Base-by-base conservation (phyloP, 192 early-diverging fungal genomes). In the Backusella westeae region DNA sequence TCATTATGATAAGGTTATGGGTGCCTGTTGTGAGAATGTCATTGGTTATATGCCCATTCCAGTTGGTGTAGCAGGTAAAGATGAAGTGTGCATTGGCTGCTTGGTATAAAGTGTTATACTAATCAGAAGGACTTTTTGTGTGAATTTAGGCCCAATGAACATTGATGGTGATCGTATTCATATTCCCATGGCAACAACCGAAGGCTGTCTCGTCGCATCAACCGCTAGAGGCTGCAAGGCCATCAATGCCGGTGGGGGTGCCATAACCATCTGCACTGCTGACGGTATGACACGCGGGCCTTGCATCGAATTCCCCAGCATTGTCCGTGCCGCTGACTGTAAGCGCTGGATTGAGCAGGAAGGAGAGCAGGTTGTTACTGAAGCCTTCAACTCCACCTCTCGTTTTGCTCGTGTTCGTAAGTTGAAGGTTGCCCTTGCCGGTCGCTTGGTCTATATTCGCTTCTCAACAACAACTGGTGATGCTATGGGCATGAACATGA, bases 401-500 rank as follows among this genome's bases (percentile, higher is more conserved):
- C 89, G 96, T 46, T 98, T 97, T 83, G 96, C 95, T 21, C 88
- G 90, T 80, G 87, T 98, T 69, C 92, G 89, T 56, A 84, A 83
- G 65, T 87, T 98, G 46, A 97, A 98, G 87, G 85, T 93, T 14
- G 90, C 92, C 8, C 67, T 97, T 15, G 94, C 95, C 39, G 96
- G 96, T 9, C 87, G 91, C 34, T 82, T 96, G 49, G 85, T 96
- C 1, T 98, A 87, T 68, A 91, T 98, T 72, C 93, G 96, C 29
- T 98, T 98, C 85, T 85, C 93, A 0, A 95, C 96, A 1, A 87
- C 91, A 0, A 98, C 96, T 1, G 96, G 96, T 68, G 96, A 98
- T 83, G 96, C 96, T 5, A 98, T 98, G 96, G 96, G 96, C 29
- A 97, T 97, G 96, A 97, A 97, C 82, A 97, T 98, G 96, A 96